Conservation (phyloP, 768 basidiomycete genomes). For the Hypholoma fasciculare region DNA sequence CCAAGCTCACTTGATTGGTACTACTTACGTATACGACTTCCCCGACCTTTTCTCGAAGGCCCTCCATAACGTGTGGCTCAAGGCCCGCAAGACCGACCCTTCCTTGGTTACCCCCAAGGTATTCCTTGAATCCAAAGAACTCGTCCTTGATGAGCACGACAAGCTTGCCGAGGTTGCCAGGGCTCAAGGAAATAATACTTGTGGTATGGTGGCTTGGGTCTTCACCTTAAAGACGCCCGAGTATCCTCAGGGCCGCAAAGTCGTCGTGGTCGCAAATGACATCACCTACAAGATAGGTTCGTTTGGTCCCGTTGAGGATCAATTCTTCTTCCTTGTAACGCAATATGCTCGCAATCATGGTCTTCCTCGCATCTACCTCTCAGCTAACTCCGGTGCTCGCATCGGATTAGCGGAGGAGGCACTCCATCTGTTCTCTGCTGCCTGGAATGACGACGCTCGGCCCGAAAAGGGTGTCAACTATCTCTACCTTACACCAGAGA, state of each 20-base stretch:
- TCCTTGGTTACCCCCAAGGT: constrained; percentile 74
- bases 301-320: constrained; percentile 94
- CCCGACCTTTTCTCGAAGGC: constrained; percentile 99
- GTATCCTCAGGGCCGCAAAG: constrained; percentile 83
- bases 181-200: constrained; percentile 90
- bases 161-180: constrained; percentile 88
- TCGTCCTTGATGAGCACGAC: constrained; percentile 93
- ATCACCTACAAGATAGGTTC: constrained; percentile 99
- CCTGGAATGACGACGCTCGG: constrained; percentile 79
- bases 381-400: constrained; percentile 98
- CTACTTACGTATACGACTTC: constrained; percentile 99
- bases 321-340: constrained; percentile 94
- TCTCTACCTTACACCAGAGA: constrained; percentile 92
- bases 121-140: constrained; percentile 82
- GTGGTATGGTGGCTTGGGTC: constrained; percentile 98
- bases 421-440: constrained; percentile 82
- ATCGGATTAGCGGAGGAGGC: constrained; percentile 95
- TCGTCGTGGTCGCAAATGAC: constrained; percentile 94
- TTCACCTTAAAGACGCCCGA: constrained; percentile 93
- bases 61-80: constrained; percentile 88
- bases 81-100: constrained; percentile 62
- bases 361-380: constrained; percentile 94
- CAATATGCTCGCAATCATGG: constrained; percentile 89
- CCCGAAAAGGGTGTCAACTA: constrained; percentile 98
- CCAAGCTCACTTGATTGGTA: constrained; percentile 97